Conservation (phyloP, 805 yeast species). For the Kazachstania bromeliacearum region DNA sequence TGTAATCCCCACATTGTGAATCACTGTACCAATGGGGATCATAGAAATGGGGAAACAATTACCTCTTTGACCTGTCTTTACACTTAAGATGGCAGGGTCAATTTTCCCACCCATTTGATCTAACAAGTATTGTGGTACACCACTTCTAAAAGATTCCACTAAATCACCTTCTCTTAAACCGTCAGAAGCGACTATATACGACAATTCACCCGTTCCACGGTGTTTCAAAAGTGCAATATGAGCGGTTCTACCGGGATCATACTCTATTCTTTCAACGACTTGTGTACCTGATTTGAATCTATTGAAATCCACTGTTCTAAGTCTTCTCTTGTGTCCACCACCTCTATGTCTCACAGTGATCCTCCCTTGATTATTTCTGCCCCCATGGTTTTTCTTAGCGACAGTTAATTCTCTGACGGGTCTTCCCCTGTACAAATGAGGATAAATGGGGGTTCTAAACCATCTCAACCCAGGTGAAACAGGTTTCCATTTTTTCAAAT, state of each 20-base stretch:
- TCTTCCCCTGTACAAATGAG: slow-evolving; percentile 76
- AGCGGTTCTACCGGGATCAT: slow-evolving; percentile 89
- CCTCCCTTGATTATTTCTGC: slow-evolving; percentile 81
- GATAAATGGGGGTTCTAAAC: slow-evolving; percentile 80
- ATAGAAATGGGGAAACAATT: slow-evolving; percentile 86
- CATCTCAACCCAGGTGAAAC: slow-evolving; percentile 82
- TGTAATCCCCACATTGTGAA: slow-evolving; percentile 78
- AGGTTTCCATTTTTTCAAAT: slow-evolving; percentile 68
- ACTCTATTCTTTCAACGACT: slow-evolving; percentile 78
- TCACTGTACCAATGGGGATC: slow-evolving; percentile 90
- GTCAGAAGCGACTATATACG: slow-evolving; percentile 84
- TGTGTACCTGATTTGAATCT: slow-evolving; percentile 64
- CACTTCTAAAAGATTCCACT: slow-evolving; percentile 83
- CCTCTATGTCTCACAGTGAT: slow-evolving; percentile 93
- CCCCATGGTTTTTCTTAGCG: slow-evolving; percentile 64
- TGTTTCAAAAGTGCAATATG: slow-evolving; percentile 83
- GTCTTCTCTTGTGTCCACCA: slow-evolving; percentile 89
- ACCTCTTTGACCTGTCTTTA: slow-evolving; percentile 84
- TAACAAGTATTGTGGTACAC: slow-evolving; percentile 66
- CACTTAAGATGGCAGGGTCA: slow-evolving; percentile 84
- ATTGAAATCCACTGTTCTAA: slow-evolving; percentile 69
- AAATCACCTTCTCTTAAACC: slow-evolving; percentile 89
- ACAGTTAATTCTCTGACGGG: slow-evolving; percentile 71
- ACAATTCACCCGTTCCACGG: slow-evolving; percentile 46
- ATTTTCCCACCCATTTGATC: slow-evolving; percentile 82